These are phyloP conservation scores for Lachancea dasiensis DNA, from an alignment of 805 yeast species.

Conservation along the genomic window DNA sequence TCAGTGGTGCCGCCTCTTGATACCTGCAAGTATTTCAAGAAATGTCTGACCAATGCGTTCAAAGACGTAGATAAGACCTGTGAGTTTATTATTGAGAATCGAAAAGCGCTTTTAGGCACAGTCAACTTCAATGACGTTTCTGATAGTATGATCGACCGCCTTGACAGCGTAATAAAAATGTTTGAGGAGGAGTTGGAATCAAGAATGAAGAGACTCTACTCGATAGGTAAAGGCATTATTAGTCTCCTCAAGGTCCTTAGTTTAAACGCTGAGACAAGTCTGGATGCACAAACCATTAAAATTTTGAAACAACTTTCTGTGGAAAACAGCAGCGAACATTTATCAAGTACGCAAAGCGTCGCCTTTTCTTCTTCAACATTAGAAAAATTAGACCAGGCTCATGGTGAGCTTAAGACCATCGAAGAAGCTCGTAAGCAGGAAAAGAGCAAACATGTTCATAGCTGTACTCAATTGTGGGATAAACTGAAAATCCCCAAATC, in stretches of 20 bases:
- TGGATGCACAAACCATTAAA: slow-evolving; percentile 9
- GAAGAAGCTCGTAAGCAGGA: slow-evolving; percentile 34
- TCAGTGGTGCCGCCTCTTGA: slow-evolving; percentile 9
- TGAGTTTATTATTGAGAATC: slow-evolving; percentile 7
- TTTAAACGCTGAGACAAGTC: slow-evolving; percentile 8
- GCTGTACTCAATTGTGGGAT: slow-evolving; percentile 50
- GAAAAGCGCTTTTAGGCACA: slow-evolving; percentile 11
- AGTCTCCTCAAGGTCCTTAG: slow-evolving; percentile 1
- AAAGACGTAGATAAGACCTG: slow-evolving; percentile 4
- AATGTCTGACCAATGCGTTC: background rate
- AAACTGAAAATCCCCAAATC: slow-evolving; percentile 46
- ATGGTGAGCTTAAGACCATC: slow-evolving; percentile 19
- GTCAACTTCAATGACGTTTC: slow-evolving; percentile 19
- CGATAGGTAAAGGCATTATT: background rate
- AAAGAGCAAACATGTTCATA: slow-evolving; percentile 26
- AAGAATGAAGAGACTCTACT: background rate
- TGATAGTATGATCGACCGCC: slow-evolving; percentile 4
- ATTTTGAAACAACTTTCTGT: background rate
- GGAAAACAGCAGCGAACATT: background rate
- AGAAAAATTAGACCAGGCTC: slow-evolving; percentile 13
- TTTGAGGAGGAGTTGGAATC: slow-evolving; percentile 9
- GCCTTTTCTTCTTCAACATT: slow-evolving; percentile 1
- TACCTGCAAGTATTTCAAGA: slow-evolving; percentile 5
- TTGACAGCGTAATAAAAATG: slow-evolving; percentile 1
- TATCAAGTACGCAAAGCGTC: background rate